Evolutionary conservation across 1,284 basidiomycete species (phyloP), one percentile per base, ranked within the genome.

Genomic region (Inonotus obliquus): DNA sequence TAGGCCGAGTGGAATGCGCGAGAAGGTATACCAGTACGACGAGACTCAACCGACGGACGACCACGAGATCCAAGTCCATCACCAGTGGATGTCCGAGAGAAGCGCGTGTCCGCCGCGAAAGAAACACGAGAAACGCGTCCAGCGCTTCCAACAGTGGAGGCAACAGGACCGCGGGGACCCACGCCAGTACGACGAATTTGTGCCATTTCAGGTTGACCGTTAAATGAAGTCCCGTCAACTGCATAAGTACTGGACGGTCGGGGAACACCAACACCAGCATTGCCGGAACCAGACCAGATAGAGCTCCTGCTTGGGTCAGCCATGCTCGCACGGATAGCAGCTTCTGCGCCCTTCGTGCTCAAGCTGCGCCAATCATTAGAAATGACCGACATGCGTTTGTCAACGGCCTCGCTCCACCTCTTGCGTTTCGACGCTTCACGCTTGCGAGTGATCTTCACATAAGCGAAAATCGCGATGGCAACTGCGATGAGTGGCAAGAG

Each of bases 381-480:
- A 66, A 92, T 85, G 63, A 86, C 86, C 17, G 86, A 87, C 92
- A 93, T 92, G 70, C 92, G 85, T 75, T 86, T 83, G 78, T 93
- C 86, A 73, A 95, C 74, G 35, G 77, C 79, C 72, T 85, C 80
- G 44, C 83, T 87, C 82, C 86, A 94, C 53, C 82, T 79, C 72
- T 80, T 83, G 67, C 84, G 78, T 73, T 90, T 83, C 64, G 84
- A 79, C 60, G 77, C 76, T 64, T 81, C 80, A 68, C 78, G 83
- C 35, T 73, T 69, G 59, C 92, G 83, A 67, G 78, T 82, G 68
- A 81, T 79, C 68, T 77, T 80, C 74, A 91, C 69, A 71, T 84
- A 91, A 0, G 77, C 74, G 23, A 76, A 77, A 23, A 79, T 69
- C 55, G 76, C 76, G 32, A 87, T 65, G 44, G 73, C 74, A 53